Conservation (phyloP, 306 rosid genomes). For the Sicyos edulis region DNA sequence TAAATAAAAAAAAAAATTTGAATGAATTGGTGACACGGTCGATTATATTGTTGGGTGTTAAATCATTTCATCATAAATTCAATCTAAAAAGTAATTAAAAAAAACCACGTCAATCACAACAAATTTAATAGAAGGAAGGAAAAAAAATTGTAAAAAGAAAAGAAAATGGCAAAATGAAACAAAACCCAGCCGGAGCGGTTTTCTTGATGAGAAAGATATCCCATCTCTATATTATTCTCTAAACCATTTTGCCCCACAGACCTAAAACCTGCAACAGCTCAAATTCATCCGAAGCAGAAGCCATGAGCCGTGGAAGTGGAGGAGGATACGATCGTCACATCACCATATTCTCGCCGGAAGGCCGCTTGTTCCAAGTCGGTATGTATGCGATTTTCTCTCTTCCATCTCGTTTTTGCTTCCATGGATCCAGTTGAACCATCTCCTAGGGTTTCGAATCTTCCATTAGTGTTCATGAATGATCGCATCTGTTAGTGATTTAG, state of each 20-base stretch:
- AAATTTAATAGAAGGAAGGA: too few relatives aligned
- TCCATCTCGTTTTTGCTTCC: slow-evolving; percentile 1
- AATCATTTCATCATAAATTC: too few relatives aligned
- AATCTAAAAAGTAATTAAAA: too few relatives aligned
- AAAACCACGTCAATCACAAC: too few relatives aligned
- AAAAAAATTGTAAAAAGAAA: too few relatives aligned
- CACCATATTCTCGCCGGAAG: slow-evolving; percentile 97
- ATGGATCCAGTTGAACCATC: background rate
- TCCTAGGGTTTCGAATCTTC: background rate
- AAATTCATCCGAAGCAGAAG: background rate
- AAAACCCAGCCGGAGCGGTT: background rate
- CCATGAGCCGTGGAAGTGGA: slow-evolving; percentile 75
- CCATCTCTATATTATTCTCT: background rate
- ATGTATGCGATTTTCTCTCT: slow-evolving; percentile 10
- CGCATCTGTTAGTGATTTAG: background rate
- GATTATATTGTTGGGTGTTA: too few relatives aligned
- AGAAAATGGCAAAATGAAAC: background rate
- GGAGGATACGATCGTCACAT: slow-evolving; percentile 98
- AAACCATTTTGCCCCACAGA: background rate
- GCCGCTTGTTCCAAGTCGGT: slow-evolving; percentile 85
- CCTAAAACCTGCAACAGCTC: background rate
- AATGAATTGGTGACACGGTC: too few relatives aligned
- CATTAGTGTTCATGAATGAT: background rate
- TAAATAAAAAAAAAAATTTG: too few relatives aligned
- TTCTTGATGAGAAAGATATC: slow-evolving; percentile 25